These are phyloP conservation scores for Pseudodiploospora longispora DNA, from an alignment of 2,329 filamentous ascomycete genomes.

Conservation along the genomic window DNA sequence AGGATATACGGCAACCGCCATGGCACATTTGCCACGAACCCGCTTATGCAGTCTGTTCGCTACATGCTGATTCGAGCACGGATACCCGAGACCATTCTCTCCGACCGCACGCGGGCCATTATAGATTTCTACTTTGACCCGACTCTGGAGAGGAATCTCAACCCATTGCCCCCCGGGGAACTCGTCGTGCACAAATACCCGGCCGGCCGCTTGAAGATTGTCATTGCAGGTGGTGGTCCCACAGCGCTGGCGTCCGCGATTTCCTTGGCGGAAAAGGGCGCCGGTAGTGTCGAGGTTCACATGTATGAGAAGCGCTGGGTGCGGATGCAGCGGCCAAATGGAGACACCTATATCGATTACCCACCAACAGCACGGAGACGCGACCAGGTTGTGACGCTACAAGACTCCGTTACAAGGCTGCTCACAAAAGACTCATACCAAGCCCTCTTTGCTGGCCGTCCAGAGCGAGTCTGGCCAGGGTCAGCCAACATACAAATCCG, in stretches of 20 bases:
- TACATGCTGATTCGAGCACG: slow-evolving; percentile 25
- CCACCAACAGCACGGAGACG: slow-evolving; percentile 21
- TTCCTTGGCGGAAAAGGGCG: slow-evolving; percentile 25
- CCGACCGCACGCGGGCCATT: slow-evolving; percentile 17
- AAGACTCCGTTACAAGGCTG: slow-evolving; percentile 24
- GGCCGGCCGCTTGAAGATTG: slow-evolving; percentile 19
- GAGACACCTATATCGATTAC: slow-evolving; percentile 18
- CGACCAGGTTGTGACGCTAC: slow-evolving; percentile 28
- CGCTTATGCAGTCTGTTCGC: slow-evolving; percentile 24
- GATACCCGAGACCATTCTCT: slow-evolving; percentile 14
- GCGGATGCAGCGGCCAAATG: slow-evolving; percentile 9
- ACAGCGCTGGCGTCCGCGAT: slow-evolving; percentile 25
- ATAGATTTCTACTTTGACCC: slow-evolving; percentile 30
- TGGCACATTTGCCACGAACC: slow-evolving; percentile 19
- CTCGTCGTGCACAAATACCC: slow-evolving; percentile 21
- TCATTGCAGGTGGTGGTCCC: slow-evolving; percentile 25
- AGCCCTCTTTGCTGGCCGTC: slow-evolving; percentile 23
- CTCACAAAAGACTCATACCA: slow-evolving; percentile 19
- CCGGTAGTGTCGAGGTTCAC: slow-evolving; percentile 23
- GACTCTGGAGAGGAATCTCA: slow-evolving; percentile 19
- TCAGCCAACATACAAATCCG: slow-evolving; percentile 30
- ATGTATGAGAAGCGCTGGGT: slow-evolving; percentile 28
- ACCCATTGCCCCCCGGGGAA: slow-evolving; percentile 12
- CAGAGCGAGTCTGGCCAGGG: slow-evolving; percentile 27
- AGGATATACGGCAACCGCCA: slow-evolving; percentile 21